Conservation (phyloP, 148 eudicot genomes). For the Rhododendron kiyosumense region DNA sequence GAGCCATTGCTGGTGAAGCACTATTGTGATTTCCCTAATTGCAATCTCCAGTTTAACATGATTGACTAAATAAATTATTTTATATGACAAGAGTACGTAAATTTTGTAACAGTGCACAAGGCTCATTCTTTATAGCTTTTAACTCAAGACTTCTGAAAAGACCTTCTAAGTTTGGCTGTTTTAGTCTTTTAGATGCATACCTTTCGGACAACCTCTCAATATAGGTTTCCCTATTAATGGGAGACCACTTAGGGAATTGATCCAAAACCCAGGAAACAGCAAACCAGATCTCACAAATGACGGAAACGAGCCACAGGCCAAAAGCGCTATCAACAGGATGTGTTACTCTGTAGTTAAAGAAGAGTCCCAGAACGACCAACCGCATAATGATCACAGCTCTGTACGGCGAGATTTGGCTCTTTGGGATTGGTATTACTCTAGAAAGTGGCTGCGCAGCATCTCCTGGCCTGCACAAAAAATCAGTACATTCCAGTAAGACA, state of each 20-base stretch:
- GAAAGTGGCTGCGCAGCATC: conserved; percentile 68
- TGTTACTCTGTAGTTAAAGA: conserved; percentile 90
- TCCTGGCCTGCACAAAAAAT: conserved; percentile 40
- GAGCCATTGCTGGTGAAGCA: not conserved
- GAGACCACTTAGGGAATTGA: conserved; percentile 98
- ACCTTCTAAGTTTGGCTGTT: not conserved
- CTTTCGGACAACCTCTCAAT: conserved; percentile 73
- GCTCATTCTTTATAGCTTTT: not conserved
- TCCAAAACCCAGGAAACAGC: conserved; percentile 96
- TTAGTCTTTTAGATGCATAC: conserved; percentile 19
- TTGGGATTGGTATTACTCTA: conserved; percentile 58
- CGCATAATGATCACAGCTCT: conserved; percentile 76
- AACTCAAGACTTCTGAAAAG: not conserved
- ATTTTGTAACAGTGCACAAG: not conserved
- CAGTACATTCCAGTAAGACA: conserved; percentile 2
- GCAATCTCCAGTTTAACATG: not conserved
- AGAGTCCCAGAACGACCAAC: conserved; percentile 67
- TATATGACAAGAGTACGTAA: not conserved
- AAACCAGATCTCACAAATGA: conserved; percentile 99
- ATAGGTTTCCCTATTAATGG: conserved; percentile 71
- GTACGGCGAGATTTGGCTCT: conserved; percentile 74
- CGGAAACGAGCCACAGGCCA: conserved; percentile 96
- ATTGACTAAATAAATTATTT: not conserved
- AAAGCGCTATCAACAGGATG: conserved; percentile 90
- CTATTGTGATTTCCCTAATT: not conserved